Conservation (phyloP, 495 filamentous ascomycete species). For the Xylaria venustula region DNA sequence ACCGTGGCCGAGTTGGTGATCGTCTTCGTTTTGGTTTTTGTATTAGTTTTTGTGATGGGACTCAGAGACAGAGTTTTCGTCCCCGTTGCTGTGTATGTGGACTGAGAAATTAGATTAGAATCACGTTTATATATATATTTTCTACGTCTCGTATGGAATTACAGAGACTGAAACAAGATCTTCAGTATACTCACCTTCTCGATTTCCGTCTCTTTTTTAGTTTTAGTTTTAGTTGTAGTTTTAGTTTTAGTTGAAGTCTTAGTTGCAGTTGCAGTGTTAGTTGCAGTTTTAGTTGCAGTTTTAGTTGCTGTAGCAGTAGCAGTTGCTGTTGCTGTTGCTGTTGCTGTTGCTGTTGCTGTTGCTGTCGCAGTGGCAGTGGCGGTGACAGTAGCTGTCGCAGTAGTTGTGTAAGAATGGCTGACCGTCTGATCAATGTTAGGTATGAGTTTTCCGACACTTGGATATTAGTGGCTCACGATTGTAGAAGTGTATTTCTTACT, state of each 20-base stretch:
- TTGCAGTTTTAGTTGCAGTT: no score
- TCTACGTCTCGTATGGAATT: no score
- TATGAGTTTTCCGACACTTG: neutral
- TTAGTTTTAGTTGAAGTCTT: neutral
- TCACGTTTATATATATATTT: neutral
- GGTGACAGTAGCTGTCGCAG: neutral
- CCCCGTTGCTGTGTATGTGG: neutral
- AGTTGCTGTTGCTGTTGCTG: no score
- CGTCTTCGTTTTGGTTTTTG: neutral
- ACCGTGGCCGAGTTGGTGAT: neutral
- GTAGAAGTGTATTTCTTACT: constrained; percentile 11
- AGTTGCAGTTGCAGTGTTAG: no score
- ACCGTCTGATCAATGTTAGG: neutral
- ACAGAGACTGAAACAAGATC: no score
- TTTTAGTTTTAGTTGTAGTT: neutral
- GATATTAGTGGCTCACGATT: neutral
- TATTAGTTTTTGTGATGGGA: neutral
- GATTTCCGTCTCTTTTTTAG: no score
- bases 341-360: no score
- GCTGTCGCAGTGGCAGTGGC: neutral
- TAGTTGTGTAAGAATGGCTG: neutral
- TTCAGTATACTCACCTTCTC: no score
- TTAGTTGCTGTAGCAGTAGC: neutral
- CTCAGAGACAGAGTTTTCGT: neutral
- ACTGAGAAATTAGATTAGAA: neutral